A percentile compares a stretch with the other conserved stretches of the same genome.
phyloP scores from a whole-genome alignment of 139 green algal species.

The Ettlia oleoabundans region DNA sequence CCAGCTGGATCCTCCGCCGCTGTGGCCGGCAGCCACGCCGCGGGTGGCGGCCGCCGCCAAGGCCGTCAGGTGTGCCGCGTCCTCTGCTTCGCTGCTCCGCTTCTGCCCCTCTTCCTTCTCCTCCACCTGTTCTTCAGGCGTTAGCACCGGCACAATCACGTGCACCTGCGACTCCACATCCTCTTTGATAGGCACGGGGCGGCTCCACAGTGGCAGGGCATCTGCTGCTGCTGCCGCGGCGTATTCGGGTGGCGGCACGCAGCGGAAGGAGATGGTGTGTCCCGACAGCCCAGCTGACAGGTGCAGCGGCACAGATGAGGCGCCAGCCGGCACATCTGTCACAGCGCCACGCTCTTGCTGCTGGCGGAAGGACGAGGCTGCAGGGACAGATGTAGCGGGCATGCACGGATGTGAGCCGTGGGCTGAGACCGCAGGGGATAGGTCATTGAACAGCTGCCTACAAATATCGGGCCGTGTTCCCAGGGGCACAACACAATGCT shows the following conservation, averaged over 20 bases:
- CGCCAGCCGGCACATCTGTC: conserved; percentile 44
- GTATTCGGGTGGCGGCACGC: conserved; percentile 9
- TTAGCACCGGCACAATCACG: conserved; percentile 40
- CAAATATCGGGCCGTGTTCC: too few species aligned
- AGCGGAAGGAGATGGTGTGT: conserved; percentile 34
- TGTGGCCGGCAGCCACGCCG: too few species aligned
- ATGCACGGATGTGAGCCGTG: neutral
- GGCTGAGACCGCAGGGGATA: neutral
- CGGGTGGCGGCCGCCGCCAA: neutral
- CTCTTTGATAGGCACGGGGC: conserved; percentile 4
- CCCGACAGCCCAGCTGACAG: conserved; percentile 10
- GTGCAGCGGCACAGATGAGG: conserved; percentile 42
- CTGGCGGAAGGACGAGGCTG: conserved; percentile 30
- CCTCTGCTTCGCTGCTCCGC: neutral
- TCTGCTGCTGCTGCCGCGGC: neutral
- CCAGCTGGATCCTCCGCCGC: too few species aligned
- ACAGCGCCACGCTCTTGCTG: conserved; percentile 1
- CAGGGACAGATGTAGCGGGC: neutral
- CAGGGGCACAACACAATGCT: too few species aligned
- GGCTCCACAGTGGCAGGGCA: conserved; percentile 34
- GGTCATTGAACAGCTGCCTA: neutral
- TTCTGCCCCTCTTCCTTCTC: neutral
- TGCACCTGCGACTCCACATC: conserved; percentile 24
- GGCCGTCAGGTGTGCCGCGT: conserved; percentile 12
- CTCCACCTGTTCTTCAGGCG: neutral